Evolutionary conservation across 306 rosid species (phyloP).

Genomic region (Rosa multiflora): DNA sequence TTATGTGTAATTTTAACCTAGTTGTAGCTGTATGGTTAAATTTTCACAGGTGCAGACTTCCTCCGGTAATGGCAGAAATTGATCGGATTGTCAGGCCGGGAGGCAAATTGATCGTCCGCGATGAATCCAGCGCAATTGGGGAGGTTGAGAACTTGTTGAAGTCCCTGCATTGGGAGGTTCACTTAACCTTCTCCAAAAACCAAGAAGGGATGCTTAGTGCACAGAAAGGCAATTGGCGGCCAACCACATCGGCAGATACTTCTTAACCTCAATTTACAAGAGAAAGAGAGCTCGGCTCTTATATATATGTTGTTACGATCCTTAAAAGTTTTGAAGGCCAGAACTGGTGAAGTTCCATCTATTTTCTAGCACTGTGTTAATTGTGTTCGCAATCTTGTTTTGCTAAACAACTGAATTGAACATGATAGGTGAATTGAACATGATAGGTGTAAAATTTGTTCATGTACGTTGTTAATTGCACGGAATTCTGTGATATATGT

Average conservation of each 20-base stretch:
- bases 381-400: background rate
- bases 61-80: slow-evolving; percentile 74
- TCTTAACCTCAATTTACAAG: slow-evolving; percentile 35
- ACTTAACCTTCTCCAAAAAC: slow-evolving; percentile 51
- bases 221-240: slow-evolving; percentile 81
- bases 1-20: background rate
- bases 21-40: slow-evolving; percentile 20
- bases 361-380: background rate
- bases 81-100: slow-evolving; percentile 86
- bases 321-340: slow-evolving; percentile 15
- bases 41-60: slow-evolving; percentile 68
- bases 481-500: background rate
- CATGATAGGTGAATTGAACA: background rate
- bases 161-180: slow-evolving; percentile 86
- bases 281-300: slow-evolving; percentile 15
- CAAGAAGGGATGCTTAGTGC: slow-evolving; percentile 79
- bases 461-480: background rate
- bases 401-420: background rate
- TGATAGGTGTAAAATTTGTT: background rate
- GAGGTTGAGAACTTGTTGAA: slow-evolving; percentile 73
- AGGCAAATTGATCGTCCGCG: slow-evolving; percentile 73
- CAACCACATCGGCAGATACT: slow-evolving; percentile 40
- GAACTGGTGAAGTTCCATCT: background rate
- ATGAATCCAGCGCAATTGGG: slow-evolving; percentile 56
- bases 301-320: slow-evolving; percentile 15